A percentile compares a stretch with the other conserved stretches of the same genome.
Evolutionary conservation across 352 stramenopile genomes (phyloP).

Genomic region (Globisporangium cylindrosporum): DNA sequence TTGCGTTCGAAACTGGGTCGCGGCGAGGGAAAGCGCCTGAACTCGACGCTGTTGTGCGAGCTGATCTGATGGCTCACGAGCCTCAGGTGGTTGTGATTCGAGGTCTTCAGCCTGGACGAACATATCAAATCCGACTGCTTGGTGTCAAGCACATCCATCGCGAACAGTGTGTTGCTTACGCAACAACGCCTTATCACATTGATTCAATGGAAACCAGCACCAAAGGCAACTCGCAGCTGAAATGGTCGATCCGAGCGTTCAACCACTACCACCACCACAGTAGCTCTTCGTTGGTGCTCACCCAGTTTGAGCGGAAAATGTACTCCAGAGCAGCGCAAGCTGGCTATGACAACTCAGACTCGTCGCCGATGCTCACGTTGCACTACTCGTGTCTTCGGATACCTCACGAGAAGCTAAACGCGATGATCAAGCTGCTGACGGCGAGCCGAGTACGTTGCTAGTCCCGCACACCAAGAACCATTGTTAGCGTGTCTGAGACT

Average conservation of each 20-base stretch:
- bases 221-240: not conserved
- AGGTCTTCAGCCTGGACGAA: constrained; percentile 24
- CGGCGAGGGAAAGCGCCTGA: not conserved
- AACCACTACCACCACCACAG: constrained; percentile 18
- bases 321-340: constrained; percentile 18
- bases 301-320: constrained; percentile 13
- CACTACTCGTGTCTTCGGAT: constrained; percentile 22
- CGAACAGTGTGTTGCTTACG: constrained; percentile 26
- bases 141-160: constrained; percentile 34
- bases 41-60: constrained; percentile 2
- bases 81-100: constrained; percentile 21
- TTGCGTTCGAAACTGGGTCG: constrained; percentile 29
- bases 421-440: constrained; percentile 20
- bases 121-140: constrained; percentile 41
- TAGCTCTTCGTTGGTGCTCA: not conserved
- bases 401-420: constrained; percentile 13
- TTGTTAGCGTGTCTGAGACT: not conserved
- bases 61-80: constrained; percentile 15
- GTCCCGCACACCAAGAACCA: not conserved
- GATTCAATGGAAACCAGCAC: not conserved
- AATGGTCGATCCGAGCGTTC: constrained; percentile 20
- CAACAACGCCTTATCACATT: constrained; percentile 18
- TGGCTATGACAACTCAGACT: constrained; percentile 13
- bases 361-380: constrained; percentile 19
- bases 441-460: constrained; percentile 9